Conservation (phyloP, 2,329 filamentous ascomycete species). For the Hypoxylon sp. region DNA sequence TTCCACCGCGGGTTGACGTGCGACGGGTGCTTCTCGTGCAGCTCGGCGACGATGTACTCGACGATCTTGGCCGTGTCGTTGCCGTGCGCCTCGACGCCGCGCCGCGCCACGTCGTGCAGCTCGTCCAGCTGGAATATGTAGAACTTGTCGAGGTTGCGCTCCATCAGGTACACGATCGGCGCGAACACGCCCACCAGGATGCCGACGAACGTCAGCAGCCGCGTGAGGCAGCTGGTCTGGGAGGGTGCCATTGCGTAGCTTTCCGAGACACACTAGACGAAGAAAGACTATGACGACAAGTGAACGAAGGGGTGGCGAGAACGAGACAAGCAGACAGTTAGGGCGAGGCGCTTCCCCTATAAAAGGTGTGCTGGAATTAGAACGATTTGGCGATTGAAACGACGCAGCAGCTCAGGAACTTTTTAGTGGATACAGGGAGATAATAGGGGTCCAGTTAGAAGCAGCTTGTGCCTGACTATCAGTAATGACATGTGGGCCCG, state of each 20-base stretch:
- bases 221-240: constrained; percentile 44
- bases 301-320: constrained; percentile 1
- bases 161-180: constrained; percentile 65
- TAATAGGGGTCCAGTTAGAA: constrained; percentile 31
- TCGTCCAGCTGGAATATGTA: constrained; percentile 80
- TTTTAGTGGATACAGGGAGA: constrained; percentile 10
- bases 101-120: constrained; percentile 75
- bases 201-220: constrained; percentile 62
- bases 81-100: constrained; percentile 75
- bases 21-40: constrained; percentile 63
- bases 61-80: constrained; percentile 80
- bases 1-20: constrained; percentile 72
- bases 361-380: background rate
- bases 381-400: constrained; percentile 8
- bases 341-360: background rate
- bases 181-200: constrained; percentile 66
- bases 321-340: background rate
- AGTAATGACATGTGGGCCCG: constrained; percentile 28
- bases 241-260: constrained; percentile 33
- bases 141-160: constrained; percentile 71
- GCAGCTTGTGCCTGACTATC: background rate
- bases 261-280: constrained; percentile 2
- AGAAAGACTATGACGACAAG: background rate
- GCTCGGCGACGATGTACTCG: constrained; percentile 75
- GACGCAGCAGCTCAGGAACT: constrained; percentile 11